Evolutionary conservation across 2,329 filamentous ascomycete genomes (phyloP), one percentile per base, ranked within the genome.

Genomic region (Huntiella omanensis): DNA sequence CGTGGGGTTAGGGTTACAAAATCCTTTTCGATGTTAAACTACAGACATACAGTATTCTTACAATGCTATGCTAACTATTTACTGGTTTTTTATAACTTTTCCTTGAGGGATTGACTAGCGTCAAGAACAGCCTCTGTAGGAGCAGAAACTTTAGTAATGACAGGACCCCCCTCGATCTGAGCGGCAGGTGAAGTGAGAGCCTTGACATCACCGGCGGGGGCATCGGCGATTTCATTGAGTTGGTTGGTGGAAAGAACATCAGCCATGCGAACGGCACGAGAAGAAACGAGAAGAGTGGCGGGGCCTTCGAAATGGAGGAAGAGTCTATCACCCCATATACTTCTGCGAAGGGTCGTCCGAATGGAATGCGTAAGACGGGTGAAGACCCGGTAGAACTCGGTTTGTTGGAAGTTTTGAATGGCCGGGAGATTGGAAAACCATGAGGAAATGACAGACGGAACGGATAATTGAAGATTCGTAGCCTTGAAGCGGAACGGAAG

Each of bases 271-370:
- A 83, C 75, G 11, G 79, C 86, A n/a, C 88, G 76, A 45, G 85
- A 92, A 52, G 93, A 92, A 55, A 98, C 67, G 38, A 96, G 69
- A 42, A 98, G 73, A 2, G 83, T 95, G 4, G 74, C 75, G 2
- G 91, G 91, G 0, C 91, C 91, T 48, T 79, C 73, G 59, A 98
- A 95, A 57, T 83, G 82, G 32, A 98, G 66, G 62, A 96, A 96
- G 19, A 96, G 68, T 62, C 88, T 67, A 59, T 98, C 91, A 16
- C 91, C 91, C 84, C 86, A 96, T 48, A 98, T 82, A 1, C 83
- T 83, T 56, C 83, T 74, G 50, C 87, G 73, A 37, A 80, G 69
- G 64, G 80, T 78, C 0, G 86, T 94, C 50, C 85, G 75, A 15
- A 92, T 53, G 34, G 65, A 73, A 60, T 82, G 83, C 5, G 81